Conservation (phyloP, 345 rosid species). For the Camelina neglecta region DNA sequence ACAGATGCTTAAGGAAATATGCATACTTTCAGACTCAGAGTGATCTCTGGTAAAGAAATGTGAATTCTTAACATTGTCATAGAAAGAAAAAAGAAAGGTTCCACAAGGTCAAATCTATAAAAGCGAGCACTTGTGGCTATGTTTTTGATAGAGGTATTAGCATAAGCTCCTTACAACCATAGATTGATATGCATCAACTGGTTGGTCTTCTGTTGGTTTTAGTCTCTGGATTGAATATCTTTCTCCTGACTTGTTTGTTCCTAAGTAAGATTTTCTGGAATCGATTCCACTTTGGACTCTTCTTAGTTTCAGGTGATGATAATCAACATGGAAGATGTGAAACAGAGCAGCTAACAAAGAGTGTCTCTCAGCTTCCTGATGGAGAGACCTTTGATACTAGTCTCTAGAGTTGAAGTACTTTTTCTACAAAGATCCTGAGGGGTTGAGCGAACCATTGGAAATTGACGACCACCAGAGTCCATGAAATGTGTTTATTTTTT, state of each 20-base stretch:
- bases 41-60: constrained; percentile 23
- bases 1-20: constrained; percentile 21
- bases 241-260: background rate
- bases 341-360: background rate
- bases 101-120: constrained; percentile 13
- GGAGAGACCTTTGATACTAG: background rate
- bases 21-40: constrained; percentile 25
- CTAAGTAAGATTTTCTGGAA: background rate
- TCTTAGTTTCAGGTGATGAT: background rate
- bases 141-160: background rate
- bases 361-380: background rate
- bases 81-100: background rate
- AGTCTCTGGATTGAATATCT: background rate
- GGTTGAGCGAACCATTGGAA: background rate
- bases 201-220: constrained; percentile 3
- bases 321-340: constrained; percentile 1
- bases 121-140: constrained; percentile 12
- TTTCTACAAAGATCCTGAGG: background rate
- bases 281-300: background rate
- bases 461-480: background rate
- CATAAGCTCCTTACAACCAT: background rate
- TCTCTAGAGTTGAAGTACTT: background rate
- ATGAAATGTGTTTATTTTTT: background rate
- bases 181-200: constrained; percentile 1
- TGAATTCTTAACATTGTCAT: constrained; percentile 27